Evolutionary conservation across 1,284 basidiomycete genomes (phyloP), one percentile per base, ranked within the genome.

Genomic region (Austropuccinia psidii): DNA sequence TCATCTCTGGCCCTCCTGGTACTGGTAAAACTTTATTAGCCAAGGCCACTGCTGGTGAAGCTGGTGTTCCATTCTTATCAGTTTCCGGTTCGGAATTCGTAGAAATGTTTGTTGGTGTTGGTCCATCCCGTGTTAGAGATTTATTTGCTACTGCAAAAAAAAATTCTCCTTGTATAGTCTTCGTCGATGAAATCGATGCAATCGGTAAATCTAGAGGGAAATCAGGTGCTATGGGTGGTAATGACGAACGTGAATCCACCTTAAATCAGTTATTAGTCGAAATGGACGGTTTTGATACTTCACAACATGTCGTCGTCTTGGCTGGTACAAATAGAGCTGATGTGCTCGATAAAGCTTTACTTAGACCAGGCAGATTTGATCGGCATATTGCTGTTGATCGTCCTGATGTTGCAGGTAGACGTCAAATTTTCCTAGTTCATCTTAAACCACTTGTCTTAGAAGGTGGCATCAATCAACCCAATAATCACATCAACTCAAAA

Each of bases 91-190:
- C 95, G 70, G 96, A 98, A 81, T 98, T 99, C 79, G 93, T 99
- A 76, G 96, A 99, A 83, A 98, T 98, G 93, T 99, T 98, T 80
- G 96, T 99, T 76, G 95, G 95, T 84, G 96, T 98, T 73, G 95
- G 95, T 78, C 93, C 95, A 1, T 96, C 93, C 13, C 89, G 96
- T 77, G 96, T 99, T 15, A 88, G 95, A 68, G 95, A 99, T 83
- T 87, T 98, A 69, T 99, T 99, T 81, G 90, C 93, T 35, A 93
- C 89, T 2, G 95, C 95, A 69, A 95, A 93, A 86, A 98, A 98
- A 85, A 87, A 96, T 80, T 93, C 96, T 0, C 95, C 95, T 0
- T 95, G 91, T 81, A 98, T 99, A 84, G 94, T 99, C 81, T 97
- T 97, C 82, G 87, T 97, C 76, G 93, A 97, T 80, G 93, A 97